Evolutionary conservation across 202 grass and related monocot species (phyloP), one percentile per base, ranked within the genome.

Genomic region (Carex sylvatica): DNA sequence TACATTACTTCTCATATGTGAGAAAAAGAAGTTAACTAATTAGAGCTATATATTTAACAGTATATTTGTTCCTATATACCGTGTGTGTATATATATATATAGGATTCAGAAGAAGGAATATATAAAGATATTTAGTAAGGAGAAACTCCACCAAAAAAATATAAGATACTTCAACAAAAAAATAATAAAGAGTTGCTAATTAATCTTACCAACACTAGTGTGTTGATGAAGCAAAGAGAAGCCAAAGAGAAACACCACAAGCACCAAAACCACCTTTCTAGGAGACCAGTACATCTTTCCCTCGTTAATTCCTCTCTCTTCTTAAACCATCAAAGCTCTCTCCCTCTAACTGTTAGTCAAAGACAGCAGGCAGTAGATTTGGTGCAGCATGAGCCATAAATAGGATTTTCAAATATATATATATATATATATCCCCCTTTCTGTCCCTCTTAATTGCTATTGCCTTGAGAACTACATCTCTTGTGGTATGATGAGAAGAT

Each of bases 401-500:
- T 28, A 81, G 20, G 74, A 65, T 69, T 65, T 91, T 94, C 85
- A 89, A 94, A 80, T 86, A 53, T 74, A 80, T 86, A 53, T 69
- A n/a, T n/a, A n/a, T n/a, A n/a, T n/a, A n/a, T n/a, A n/a, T n/a
- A n/a, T n/a, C n/a, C 54, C 84, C 84, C 78, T 3, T 91, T 75
- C 42, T 94, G 89, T 88, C 83, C 85, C 83, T 81, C 71, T 94
- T 73, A 19, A 8, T 58, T 77, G 66, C 80, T 1, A 28, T 90
- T 80, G 84, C 68, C 86, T 83, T 83, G 89, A 46, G 73, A 46
- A 81, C 59, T 65, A 79, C 63, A 86, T 70, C 83, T 89, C 85
- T 86, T 86, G 89, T 82, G 69, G 46, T 67, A 82, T 53, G 87
- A 82, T 53, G 87, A 85, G 63, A 92, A 94, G 92, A 94, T 89